Evolutionary conservation across 352 stramenopile species (phyloP).

Genomic region (Phytophthora constricta): DNA sequence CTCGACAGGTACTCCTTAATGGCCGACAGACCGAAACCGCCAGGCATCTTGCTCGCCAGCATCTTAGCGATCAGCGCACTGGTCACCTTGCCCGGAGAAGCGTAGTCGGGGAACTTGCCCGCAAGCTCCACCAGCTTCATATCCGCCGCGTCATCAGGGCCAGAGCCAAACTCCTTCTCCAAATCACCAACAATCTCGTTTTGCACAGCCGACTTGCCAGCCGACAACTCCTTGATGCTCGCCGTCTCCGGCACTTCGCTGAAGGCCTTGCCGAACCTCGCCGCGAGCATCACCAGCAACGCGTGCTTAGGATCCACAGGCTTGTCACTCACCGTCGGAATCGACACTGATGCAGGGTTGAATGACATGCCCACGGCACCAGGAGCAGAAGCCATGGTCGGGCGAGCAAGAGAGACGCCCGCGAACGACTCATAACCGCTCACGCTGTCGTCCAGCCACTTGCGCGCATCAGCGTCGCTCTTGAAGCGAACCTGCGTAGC

Average conservation of each 20-base stretch:
- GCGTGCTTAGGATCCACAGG: slow-evolving; percentile 78
- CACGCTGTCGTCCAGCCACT: slow-evolving; percentile 82
- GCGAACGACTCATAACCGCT: slow-evolving; percentile 76
- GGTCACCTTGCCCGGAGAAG: slow-evolving; percentile 75
- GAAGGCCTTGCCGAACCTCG: slow-evolving; percentile 80
- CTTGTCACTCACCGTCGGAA: slow-evolving; percentile 67
- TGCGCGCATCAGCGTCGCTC: slow-evolving; percentile 72
- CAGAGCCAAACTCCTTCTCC: slow-evolving; percentile 85
- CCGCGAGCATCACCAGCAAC: slow-evolving; percentile 74
- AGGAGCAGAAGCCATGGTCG: slow-evolving; percentile 23
- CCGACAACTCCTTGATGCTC: slow-evolving; percentile 82
- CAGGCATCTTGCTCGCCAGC: slow-evolving; percentile 80
- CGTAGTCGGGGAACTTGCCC: slow-evolving; percentile 70
- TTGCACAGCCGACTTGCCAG: slow-evolving; percentile 85
- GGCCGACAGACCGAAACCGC: slow-evolving; percentile 78
- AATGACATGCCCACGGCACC: slow-evolving; percentile 48
- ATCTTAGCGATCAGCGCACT: slow-evolving; percentile 82
- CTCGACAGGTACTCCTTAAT: slow-evolving; percentile 76
- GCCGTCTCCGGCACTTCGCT: slow-evolving; percentile 63
- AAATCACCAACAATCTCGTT: slow-evolving; percentile 91
- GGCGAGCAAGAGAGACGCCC: slow-evolving; percentile 64
- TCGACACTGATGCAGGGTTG: slow-evolving; percentile 44
- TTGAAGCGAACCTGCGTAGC: slow-evolving; percentile 71
- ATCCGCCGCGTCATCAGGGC: slow-evolving; percentile 76
- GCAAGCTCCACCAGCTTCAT: slow-evolving; percentile 79